Evolutionary conservation across 352 stramenopile species (phyloP), one percentile per base, ranked within the genome.

Genomic region (Phytophthora hybrid): DNA sequence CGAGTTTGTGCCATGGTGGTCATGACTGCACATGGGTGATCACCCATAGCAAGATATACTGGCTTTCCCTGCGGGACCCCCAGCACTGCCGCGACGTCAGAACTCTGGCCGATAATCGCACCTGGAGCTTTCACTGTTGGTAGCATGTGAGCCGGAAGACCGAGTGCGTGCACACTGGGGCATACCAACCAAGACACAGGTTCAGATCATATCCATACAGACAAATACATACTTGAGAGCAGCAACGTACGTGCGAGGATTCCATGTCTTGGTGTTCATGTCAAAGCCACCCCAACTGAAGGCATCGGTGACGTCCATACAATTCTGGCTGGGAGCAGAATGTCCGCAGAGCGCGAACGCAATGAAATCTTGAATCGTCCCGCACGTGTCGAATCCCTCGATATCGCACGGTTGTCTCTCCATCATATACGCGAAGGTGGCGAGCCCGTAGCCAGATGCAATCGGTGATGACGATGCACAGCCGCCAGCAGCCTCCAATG

Each of bases 281-380:
- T 94, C 78, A 54, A 91, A 93, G 23, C 73, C 77, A 14, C 87
- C 87, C 85, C 85, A 94, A 63, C 85, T 92, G 55, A 81, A 91
- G n/a, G 84, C 87, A 57, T 94, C 79, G 1, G 86, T 94, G 13
- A 75, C 80, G 72, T 93, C 87, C 56, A 94, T 94, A 54, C 63
- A 78, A 23, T 79, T 79, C 13, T 84, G 32, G 1, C 29, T 44
- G 1, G 74, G 55, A 6, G 26, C 52, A 3, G 55, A 67, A 51
- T 89, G 73, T 11, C 85, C 82, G 34, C 83, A 91, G 11, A 94
- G 66, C 11, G 76, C 66, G 55, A 92, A 93, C 14, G 79, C 80
- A 0, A 94, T 59, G 1, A 94, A 76, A 53, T 94, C 87, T 64
- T 89, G 83, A 59, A 94, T 92, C 9, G 85, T 94, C 10, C 87